These are phyloP conservation scores for Pseudonitzschia multiseries DNA, from an alignment of 108 stramenopile species.

Conservation along the genomic window DNA sequence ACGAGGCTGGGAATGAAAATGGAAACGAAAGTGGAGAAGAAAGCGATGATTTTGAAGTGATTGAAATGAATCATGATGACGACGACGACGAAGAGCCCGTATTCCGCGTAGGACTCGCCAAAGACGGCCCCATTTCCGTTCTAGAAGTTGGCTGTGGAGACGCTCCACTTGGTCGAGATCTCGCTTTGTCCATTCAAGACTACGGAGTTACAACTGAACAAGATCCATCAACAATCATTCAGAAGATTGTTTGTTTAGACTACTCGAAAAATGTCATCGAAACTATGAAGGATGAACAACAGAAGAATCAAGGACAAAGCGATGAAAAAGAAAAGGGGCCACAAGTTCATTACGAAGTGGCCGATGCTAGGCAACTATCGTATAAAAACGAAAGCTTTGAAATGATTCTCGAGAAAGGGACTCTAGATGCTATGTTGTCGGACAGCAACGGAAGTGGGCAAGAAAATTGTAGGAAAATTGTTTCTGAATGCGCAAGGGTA, in stretches of 20 bases:
- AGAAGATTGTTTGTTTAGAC: constrained; percentile 64
- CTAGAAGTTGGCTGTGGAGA: constrained; percentile 82
- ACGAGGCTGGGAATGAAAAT: constrained; percentile 18
- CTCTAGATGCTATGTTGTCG: constrained; percentile 83
- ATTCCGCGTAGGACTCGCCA: constrained; percentile 26
- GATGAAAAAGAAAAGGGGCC: constrained; percentile 11
- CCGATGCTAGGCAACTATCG: constrained; percentile 63
- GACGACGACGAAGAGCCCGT: constrained; percentile 38
- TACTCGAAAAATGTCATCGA: constrained; percentile 66
- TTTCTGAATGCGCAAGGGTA: constrained; percentile 67
- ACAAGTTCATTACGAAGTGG: constrained; percentile 42
- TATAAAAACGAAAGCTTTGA: constrained; percentile 46
- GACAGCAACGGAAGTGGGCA: constrained; percentile 46
- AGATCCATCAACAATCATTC: constrained; percentile 13
- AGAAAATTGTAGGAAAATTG: constrained; percentile 54
- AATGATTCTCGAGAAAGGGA: constrained; percentile 83
- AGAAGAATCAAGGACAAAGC: constrained; percentile 20
- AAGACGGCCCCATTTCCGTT: constrained; percentile 49
- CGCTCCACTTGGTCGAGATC: constrained; percentile 12
- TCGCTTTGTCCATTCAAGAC: constrained; percentile 17
- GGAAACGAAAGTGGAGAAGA: constrained; percentile 17
- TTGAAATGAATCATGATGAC: constrained; percentile 32
- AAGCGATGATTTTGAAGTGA: constrained; percentile 31
- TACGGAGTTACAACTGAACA: background rate
- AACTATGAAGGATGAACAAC: constrained; percentile 40